Base-by-base conservation (phyloP, 139 green algal species). In the Coelastrella sp. region DNA sequence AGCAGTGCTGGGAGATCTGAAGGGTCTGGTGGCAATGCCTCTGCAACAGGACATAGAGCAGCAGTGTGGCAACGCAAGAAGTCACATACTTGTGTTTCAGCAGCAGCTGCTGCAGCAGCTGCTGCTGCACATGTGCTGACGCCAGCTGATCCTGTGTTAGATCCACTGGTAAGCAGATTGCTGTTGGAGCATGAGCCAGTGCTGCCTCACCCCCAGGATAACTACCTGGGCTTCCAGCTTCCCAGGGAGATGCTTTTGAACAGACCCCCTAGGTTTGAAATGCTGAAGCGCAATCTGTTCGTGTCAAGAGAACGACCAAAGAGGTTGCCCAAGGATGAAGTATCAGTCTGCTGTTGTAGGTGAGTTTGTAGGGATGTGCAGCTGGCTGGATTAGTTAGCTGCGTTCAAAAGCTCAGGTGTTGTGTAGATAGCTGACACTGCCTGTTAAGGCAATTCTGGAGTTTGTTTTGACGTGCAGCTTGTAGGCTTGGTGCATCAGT, bases 241-340 rank as follows among this genome's bases (percentile, higher is more conserved):
- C 83, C 87, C 21, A 50, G 74, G 57, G 21, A 69, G 30, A 40
- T 87, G 79, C 45, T 91, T 71, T 32, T 86, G 11, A 78, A 66
- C 9, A 57, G 81, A 11, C 85, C 85, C 21, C 92, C 94, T 8
- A 77, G 78, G 9, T 96, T 95, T 59, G 87, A 94, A 53, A 80
- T 85, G 3, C 15, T 97, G 15, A 88, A 81, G 38, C 89, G 92
- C 69, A 95, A 95, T 78, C 45, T 93, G 59, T 97, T 88, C 83
- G 43, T 90, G 13, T 91, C 85, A 1, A 37, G 79, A 1, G 63
- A 71, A 34, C 89, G 90, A 3, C 94, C 94, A 9, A 96, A 95
- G 80, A 89, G 94, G 6, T 77, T 94, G 45, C 77, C 88, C 2
- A 92, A 91, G 57, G 92, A 95, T 21, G 91, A 95, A 19, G 83